phyloP scores from a whole-genome alignment of 2,329 filamentous ascomycete species.

The Penicillium digitatum region DNA sequence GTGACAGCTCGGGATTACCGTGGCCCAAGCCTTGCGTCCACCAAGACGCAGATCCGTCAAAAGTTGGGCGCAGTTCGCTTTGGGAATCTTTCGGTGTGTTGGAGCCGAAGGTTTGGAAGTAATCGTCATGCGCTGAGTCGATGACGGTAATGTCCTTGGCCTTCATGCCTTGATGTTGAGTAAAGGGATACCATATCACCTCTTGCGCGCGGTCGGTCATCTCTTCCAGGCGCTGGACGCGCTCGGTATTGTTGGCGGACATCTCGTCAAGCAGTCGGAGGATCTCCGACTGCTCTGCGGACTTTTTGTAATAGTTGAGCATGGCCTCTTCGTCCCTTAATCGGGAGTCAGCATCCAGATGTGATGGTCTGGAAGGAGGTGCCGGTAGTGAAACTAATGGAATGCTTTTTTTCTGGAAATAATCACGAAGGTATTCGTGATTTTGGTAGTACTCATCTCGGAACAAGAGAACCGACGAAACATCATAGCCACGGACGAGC shows the following conservation, averaged over 20 bases:
- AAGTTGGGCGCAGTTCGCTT: slow-evolving; percentile 58
- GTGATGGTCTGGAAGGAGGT: slow-evolving; percentile 52
- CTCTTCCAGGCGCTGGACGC: slow-evolving; percentile 57
- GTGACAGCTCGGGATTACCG: slow-evolving; percentile 65
- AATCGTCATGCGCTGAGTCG: slow-evolving; percentile 75
- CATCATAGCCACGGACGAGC: slow-evolving; percentile 71
- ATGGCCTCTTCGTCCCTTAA: slow-evolving; percentile 56
- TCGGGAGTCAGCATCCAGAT: slow-evolving; percentile 29
- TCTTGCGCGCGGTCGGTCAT: slow-evolving; percentile 60
- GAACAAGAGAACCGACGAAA: slow-evolving; percentile 68
- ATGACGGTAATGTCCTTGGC: slow-evolving; percentile 66
- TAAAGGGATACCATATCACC: slow-evolving; percentile 82
- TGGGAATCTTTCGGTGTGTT: slow-evolving; percentile 17
- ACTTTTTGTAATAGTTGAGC: slow-evolving; percentile 58
- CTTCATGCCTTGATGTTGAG: slow-evolving; percentile 66
- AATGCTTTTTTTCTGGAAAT: slow-evolving; percentile 61
- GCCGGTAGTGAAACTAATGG: slow-evolving; percentile 54
- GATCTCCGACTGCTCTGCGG: slow-evolving; percentile 42
- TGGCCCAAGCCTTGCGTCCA: slow-evolving; percentile 88
- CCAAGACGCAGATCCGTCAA: slow-evolving; percentile 84
- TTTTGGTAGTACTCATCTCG: slow-evolving; percentile 64
- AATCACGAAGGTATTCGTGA: slow-evolving; percentile 61
- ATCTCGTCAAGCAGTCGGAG: slow-evolving; percentile 51
- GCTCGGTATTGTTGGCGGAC: slow-evolving; percentile 50
- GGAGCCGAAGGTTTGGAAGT: slow-evolving; percentile 62